These are phyloP conservation scores for Asterophora lycoperdoides DNA, from an alignment of 768 basidiomycete species.

Conservation along the genomic window DNA sequence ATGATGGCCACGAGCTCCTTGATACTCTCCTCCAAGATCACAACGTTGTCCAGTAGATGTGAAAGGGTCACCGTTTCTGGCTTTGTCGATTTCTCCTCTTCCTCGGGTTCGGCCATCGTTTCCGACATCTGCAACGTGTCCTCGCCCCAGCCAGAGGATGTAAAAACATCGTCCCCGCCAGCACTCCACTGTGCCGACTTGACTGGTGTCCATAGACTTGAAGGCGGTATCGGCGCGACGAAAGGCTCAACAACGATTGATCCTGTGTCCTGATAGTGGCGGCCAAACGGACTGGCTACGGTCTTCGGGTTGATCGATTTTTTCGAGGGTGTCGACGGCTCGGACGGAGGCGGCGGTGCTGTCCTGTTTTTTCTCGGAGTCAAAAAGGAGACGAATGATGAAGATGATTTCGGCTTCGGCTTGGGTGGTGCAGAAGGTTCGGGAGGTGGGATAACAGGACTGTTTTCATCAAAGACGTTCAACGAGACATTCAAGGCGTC, in stretches of 20 bases:
- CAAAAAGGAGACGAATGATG: conserved; percentile 70
- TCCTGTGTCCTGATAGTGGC: conserved; percentile 78
- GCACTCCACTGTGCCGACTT: conserved; percentile 47
- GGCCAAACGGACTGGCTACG: conserved; percentile 74
- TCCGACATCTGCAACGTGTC: conserved; percentile 17
- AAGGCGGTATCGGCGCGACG: conserved; percentile 52
- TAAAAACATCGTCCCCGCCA: conserved; percentile 73
- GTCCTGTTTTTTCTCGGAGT: conserved; percentile 69
- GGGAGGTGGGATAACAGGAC: conserved; percentile 20
- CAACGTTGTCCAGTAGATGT: conserved; percentile 86
- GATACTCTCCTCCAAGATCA: conserved; percentile 91
- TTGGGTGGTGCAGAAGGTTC: conserved; percentile 35
- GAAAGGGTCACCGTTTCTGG: conserved; percentile 64
- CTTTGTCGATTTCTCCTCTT: conserved; percentile 27
- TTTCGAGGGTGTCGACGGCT: conserved; percentile 45
- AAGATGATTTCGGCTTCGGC: conserved; percentile 49
- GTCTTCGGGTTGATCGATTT: conserved; percentile 35
- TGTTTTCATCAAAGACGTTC: conserved; percentile 52
- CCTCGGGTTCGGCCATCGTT: conserved; percentile 26
- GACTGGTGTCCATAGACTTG: conserved; percentile 62
- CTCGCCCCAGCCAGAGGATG: conserved; percentile 32
- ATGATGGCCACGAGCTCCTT: conserved; percentile 89
- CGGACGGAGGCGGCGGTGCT: conserved; percentile 30
- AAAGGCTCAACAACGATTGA: conserved; percentile 70
- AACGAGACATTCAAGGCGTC: conserved; percentile 79